Evolutionary conservation across 1,284 basidiomycete genomes (phyloP), one percentile per base, ranked within the genome.

Genomic region (Ceratobasidium sp.): DNA sequence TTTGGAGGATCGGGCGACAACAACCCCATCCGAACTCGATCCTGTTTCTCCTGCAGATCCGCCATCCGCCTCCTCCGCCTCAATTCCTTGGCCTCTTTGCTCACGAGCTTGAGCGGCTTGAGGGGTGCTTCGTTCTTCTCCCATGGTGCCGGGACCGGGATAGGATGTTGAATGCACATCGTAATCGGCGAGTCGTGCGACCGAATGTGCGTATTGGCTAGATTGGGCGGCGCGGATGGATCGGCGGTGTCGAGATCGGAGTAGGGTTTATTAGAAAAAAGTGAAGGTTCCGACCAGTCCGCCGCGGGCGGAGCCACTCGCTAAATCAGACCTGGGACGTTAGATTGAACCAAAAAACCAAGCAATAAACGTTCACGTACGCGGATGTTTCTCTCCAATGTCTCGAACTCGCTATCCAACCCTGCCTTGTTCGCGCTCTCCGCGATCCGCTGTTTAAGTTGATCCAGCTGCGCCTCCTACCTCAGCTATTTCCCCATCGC

Each of bases 41-140:
- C 98, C 76, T 95, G 90, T 83, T 97, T 97, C 83, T 99, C 97
- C 83, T 98, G 93, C 76, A 97, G 83, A 80, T 97, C 96, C 14
- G 93, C 94, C 79, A 94, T 91, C 47, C 97, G 88, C 62, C 94
- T 87, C 81, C 97, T 90, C 81, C 95, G 92, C 76, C 97, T 86
- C 90, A 98, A 93, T 88, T 99, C 99, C 90, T 97, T 98, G 87
- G 94, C 92, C 82, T 99, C 97, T 89, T 93, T 96, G 84, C 92
- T 93, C 5, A 96, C 98, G 78, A 98, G 84, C 88, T 95, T 97
- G 77, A 98, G 83, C 0, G 94, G 93, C 80, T 96, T 94, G 65
- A 94, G 83, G 19, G 86, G 87, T 5, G 89, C 86, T 79, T 91
- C 90, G 81, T 90, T 90, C 84, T 94, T 95, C 79, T 97, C 96